These are phyloP conservation scores for Pyrenula massariospora DNA, from an alignment of 495 filamentous ascomycete species.

Conservation along the genomic window DNA sequence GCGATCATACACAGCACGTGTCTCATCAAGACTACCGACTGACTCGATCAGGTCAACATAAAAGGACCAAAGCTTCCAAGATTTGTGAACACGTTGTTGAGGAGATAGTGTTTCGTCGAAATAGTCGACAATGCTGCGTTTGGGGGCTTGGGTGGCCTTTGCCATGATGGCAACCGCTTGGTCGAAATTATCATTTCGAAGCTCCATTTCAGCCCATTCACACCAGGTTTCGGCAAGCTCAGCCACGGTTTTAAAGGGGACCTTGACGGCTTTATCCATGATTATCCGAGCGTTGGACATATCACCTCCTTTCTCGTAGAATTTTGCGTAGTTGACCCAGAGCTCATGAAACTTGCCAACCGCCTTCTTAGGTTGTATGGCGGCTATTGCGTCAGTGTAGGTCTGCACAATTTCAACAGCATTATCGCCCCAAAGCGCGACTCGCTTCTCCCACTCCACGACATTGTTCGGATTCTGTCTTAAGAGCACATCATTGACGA, in stretches of 20 bases:
- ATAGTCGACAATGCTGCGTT: conserved; percentile 91
- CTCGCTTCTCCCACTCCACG: conserved; percentile 92
- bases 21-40: conserved; percentile 83
- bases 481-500: conserved; percentile 91
- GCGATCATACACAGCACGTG: conserved; percentile 84
- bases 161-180: conserved; percentile 90
- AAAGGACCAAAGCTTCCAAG: conserved; percentile 99
- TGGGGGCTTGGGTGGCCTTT: conserved; percentile 90
- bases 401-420: conserved; percentile 84
- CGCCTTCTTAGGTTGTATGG: conserved; percentile 89
- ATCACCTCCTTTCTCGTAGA: conserved; percentile 87
- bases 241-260: conserved; percentile 87
- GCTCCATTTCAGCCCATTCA: conserved; percentile 96
- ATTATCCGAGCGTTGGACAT: conserved; percentile 78
- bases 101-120: conserved; percentile 92
- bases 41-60: conserved; percentile 98
- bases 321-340: conserved; percentile 96
- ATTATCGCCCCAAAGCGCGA: conserved; percentile 91
- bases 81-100: conserved; percentile 95
- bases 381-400: conserved; percentile 87
- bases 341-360: conserved; percentile 88
- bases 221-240: conserved; percentile 98
- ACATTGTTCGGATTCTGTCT: conserved; percentile 96
- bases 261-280: conserved; percentile 95
- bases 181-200: conserved; percentile 92